Base-by-base conservation (phyloP, 2,329 filamentous ascomycete genomes). In the Anthostomella pinea region DNA sequence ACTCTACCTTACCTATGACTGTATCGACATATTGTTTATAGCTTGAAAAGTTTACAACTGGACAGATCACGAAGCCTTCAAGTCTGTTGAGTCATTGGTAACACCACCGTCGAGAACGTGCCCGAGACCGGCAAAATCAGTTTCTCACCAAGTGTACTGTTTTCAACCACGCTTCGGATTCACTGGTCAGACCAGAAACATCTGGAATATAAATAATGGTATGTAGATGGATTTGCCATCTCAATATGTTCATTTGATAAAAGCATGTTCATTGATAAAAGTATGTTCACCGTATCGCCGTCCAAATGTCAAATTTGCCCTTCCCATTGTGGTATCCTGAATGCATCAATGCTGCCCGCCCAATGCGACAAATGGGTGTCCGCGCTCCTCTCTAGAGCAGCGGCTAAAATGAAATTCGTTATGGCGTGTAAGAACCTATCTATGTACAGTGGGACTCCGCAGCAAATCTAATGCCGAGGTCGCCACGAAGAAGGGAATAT, bases 281-380 rank as follows among this genome's bases (percentile, higher is more conserved):
- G 23, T 39, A 45, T 45, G 38, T 51, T 35, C 44, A 47, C 48
- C 49, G 35, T 35, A 51, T 51, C 54, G 54, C 53, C 54, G 39
- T 39, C 52, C 43, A 45, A 46, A 57, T 57, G 53, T 52, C 51
- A 34, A 51, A 45, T 45, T 43, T 41, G 45, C 47, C 34, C 32
- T 51, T 45, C 48, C 51, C 45, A 42, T 46, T 54, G n/a, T n/a
- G 50, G 46, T 57, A 56, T 56, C 48, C 43, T 36, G 32, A 48
- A 49, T 52, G 42, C 22, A 45, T 48, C 41, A 49, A 51, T 51
- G 45, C 48, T 35, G 36, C 33, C 52, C 35, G 37, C 45, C 51
- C 44, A 45, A 44, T 51, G 50, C 44, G n/a, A n/a, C n/a, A n/a
- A n/a, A n/a, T n/a, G n/a, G n/a, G n/a, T n/a, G n/a, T n/a, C n/a